Base-by-base conservation (phyloP, 371 early-diverging fungal genomes). In the Enteropsectra breve region DNA sequence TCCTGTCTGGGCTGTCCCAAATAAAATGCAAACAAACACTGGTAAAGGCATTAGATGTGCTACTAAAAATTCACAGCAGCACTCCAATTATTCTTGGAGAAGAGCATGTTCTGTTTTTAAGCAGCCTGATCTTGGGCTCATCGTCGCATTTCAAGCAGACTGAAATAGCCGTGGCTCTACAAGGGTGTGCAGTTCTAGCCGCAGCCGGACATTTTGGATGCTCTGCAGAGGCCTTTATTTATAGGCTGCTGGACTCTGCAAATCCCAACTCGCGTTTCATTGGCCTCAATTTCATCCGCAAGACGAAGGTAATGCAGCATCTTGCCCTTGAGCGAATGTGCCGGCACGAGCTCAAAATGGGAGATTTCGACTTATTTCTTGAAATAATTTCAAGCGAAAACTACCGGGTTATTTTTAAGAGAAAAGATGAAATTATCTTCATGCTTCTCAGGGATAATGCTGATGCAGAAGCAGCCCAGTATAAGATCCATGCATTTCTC, bases 211-310 rank as follows among this genome's bases (percentile, higher is more conserved):
- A 59, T 13, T 43, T 21, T 4, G 32, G 21, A 1, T 32, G 36
- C 33, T 56, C 49, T 13, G 30, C 37, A 11, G 66, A 73, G 24
- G 29, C 18, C 30, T 73, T 73, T 32, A 24, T 69, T 13, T 50
- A 38, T 24, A 29, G 69, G 50, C 43, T 73, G 15, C 57, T 73
- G 26, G 49, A 63, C 24, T 69, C 74, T 21, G 34, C 68, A 48
- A 73, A 73, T 45, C 24, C 36, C n/a, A 73, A 73, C 46, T 69
- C 66, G 11, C 60, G 61, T 33, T 59, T 38, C 28, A 33, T 69
- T 8, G 73, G 69, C 6, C 53, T 73, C 33, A 62, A 37, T 50
- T 57, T 68, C 18, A 52, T 52, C 21, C 55, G 24, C 29, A 63
- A 36, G 37, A 47, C 62, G 28, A 43, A 52, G 5, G 32, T 68